Evolutionary conservation across 805 yeast genomes (phyloP).

Genomic region (Grigorovia jiainica): DNA sequence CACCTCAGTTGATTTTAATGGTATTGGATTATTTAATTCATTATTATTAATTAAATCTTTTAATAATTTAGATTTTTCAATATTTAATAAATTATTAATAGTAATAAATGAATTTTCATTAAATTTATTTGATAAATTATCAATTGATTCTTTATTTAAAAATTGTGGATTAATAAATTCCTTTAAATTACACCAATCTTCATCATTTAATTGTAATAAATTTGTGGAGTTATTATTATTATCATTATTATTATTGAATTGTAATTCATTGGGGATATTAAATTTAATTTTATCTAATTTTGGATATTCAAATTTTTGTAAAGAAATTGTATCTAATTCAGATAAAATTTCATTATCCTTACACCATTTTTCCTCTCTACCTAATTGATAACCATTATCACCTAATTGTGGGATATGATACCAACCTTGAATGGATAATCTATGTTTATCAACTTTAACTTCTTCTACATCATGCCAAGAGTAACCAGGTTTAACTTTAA

Average conservation of each 20-base stretch:
- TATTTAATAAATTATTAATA: constrained; percentile 52
- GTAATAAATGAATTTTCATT: constrained; percentile 61
- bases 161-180: constrained; percentile 50
- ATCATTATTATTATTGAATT: not conserved
- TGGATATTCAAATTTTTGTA: constrained; percentile 77
- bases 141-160: constrained; percentile 32
- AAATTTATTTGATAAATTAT: constrained; percentile 42
- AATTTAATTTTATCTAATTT: constrained; percentile 24
- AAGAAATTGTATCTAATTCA: constrained; percentile 64
- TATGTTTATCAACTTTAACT: constrained; percentile 80
- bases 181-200: constrained; percentile 42
- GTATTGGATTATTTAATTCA: constrained; percentile 57
- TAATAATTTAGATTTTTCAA: constrained; percentile 40
- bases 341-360: constrained; percentile 74
- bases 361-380: constrained; percentile 58
- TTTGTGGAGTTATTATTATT: not conserved
- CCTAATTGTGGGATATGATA: constrained; percentile 94
- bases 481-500: constrained; percentile 91
- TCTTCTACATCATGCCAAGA: constrained; percentile 98
- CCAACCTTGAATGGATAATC: constrained; percentile 97
- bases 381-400: constrained; percentile 74
- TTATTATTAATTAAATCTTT: constrained; percentile 39
- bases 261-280: not conserved
- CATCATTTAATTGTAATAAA: constrained; percentile 18
- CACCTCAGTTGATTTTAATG: constrained; percentile 46